Evolutionary conservation across 768 basidiomycete species (phyloP).

Genomic region (Tephrocybe rancida): DNA sequence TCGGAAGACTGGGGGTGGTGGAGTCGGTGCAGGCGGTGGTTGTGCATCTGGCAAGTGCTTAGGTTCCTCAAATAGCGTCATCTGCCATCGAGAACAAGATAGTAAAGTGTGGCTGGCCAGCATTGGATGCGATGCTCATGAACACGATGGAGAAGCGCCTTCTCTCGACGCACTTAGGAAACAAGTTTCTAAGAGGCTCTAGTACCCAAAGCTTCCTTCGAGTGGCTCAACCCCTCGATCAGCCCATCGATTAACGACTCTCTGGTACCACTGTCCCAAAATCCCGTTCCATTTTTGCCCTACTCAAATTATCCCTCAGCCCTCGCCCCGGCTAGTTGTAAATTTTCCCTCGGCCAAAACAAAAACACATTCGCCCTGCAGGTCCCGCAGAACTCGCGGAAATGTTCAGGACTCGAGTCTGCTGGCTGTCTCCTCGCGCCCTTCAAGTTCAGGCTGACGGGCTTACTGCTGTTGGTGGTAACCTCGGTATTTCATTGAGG

Average conservation of each 20-base stretch:
- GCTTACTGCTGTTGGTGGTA: not conserved
- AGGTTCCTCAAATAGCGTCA: constrained; percentile 36
- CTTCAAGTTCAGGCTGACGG: not conserved
- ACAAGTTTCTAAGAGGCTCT: too few relatives aligned
- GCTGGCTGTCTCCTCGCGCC: constrained; percentile 15
- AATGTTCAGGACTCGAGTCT: constrained; percentile 22
- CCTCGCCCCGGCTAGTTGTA: constrained; percentile 6
- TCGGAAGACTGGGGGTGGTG: constrained; percentile 13
- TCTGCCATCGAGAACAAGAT: constrained; percentile 43
- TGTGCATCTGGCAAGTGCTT: constrained; percentile 39
- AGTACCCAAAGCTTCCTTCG: not conserved
- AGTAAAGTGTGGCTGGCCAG: constrained; percentile 47
- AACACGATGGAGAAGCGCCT: constrained; percentile 21
- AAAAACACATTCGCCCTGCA: constrained; percentile 29
- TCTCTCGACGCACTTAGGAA: not conserved
- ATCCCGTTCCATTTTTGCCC: constrained; percentile 15
- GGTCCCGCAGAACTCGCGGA: constrained; percentile 26
- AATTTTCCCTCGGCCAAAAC: constrained; percentile 21
- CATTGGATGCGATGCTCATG: constrained; percentile 49
- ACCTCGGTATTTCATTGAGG: constrained; percentile 18
- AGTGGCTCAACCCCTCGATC: constrained; percentile 5
- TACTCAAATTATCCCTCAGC: constrained; percentile 15
- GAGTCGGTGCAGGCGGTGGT: constrained; percentile 24
- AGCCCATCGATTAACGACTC: constrained; percentile 9
- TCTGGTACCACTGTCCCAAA: constrained; percentile 16